phyloP scores from a whole-genome alignment of 352 stramenopile genomes.

The Thalassiosira mediterranea region DNA sequence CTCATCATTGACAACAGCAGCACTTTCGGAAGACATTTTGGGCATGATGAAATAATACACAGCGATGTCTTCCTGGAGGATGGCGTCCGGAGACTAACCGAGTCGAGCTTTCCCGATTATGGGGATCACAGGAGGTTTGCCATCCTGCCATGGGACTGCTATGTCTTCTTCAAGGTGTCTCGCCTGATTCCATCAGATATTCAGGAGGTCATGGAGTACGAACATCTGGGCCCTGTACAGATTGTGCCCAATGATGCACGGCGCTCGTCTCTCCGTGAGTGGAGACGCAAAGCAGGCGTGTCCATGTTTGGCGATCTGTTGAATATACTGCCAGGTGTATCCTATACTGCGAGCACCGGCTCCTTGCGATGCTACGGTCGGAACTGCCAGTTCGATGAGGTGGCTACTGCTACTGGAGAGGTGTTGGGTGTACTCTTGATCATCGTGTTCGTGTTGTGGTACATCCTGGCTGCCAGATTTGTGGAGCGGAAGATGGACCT shows the following conservation, averaged over 20 bases:
- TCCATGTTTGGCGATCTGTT: constrained; percentile 26
- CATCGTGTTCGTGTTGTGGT: constrained; percentile 19
- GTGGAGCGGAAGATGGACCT: constrained; percentile 18
- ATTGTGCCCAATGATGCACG: constrained; percentile 48
- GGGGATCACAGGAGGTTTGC: constrained; percentile 39
- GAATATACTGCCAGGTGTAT: constrained; percentile 7
- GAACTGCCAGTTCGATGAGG: constrained; percentile 29
- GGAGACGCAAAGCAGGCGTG: constrained; percentile 43
- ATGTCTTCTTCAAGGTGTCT: constrained; percentile 54
- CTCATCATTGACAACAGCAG: constrained; percentile 36
- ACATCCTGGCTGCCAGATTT: constrained; percentile 15
- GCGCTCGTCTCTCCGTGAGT: constrained; percentile 24
- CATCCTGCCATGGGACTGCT: constrained; percentile 46
- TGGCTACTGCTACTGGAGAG: constrained; percentile 15
- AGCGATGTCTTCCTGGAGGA: constrained; percentile 44
- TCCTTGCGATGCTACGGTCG: constrained; percentile 22
- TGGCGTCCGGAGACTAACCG: constrained; percentile 36
- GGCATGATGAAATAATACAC: constrained; percentile 24
- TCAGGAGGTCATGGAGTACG: constrained; percentile 37
- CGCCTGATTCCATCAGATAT: constrained; percentile 40
- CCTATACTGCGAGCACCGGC: constrained; percentile 12
- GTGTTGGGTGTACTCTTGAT: constrained; percentile 9
- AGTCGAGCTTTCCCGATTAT: constrained; percentile 39
- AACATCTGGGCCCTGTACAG: constrained; percentile 33
- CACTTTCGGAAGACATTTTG: constrained; percentile 42